Percentiles rank a stretch among this genome's conserved stretches.
These are phyloP conservation scores for Lentinula novae-zelandiae DNA, from an alignment of 1,284 basidiomycete genomes.

Conservation along the genomic window DNA sequence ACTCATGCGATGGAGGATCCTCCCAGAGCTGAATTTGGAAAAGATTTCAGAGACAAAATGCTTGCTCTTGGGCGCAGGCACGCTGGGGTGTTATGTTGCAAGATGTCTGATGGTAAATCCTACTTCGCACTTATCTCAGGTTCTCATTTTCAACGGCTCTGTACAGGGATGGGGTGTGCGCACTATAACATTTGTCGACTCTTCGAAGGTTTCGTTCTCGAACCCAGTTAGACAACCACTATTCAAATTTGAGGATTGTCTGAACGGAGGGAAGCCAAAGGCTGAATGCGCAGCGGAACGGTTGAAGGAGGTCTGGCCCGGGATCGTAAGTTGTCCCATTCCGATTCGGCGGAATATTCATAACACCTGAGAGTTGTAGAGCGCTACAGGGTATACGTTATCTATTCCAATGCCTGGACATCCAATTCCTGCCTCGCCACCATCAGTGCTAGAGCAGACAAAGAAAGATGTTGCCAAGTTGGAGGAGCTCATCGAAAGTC, in stretches of 20 bases:
- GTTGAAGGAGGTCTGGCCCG: slow-evolving; percentile 88
- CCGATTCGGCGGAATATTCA: neutral
- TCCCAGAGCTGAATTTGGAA: slow-evolving; percentile 87
- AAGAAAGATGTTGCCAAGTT: slow-evolving; percentile 69
- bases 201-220: slow-evolving; percentile 88
- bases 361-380: slow-evolving; percentile 38
- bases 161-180: slow-evolving; percentile 90
- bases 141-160: neutral
- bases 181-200: slow-evolving; percentile 92
- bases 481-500: slow-evolving; percentile 75
- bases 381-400: slow-evolving; percentile 72
- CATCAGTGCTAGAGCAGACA: slow-evolving; percentile 47
- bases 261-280: slow-evolving; percentile 93
- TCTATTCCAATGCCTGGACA: slow-evolving; percentile 98
- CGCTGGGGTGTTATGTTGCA: slow-evolving; percentile 95
- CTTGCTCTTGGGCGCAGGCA: slow-evolving; percentile 91
- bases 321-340: slow-evolving; percentile 59
- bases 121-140: neutral
- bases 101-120: slow-evolving; percentile 74
- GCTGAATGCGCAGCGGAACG: slow-evolving; percentile 88
- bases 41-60: slow-evolving; percentile 80
- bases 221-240: slow-evolving; percentile 97
- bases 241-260: slow-evolving; percentile 92
- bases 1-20: slow-evolving; percentile 96
- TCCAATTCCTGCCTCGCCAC: slow-evolving; percentile 59